Base-by-base conservation (phyloP, 2,329 filamentous ascomycete genomes). In the Trichoderma atrobrunneum region DNA sequence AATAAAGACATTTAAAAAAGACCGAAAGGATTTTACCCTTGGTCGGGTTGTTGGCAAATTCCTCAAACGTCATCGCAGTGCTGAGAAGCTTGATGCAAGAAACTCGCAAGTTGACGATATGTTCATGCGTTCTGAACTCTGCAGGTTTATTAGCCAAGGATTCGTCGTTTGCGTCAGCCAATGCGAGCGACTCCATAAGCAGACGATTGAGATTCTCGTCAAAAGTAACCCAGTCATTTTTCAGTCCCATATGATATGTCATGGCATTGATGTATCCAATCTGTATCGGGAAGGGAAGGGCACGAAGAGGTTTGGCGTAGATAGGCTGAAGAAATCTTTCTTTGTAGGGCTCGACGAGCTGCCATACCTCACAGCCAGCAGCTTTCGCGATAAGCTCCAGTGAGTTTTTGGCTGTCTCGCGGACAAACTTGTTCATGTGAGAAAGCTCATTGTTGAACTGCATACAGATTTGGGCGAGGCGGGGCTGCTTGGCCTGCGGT, bases 241-340 rank as follows among this genome's bases (percentile, higher is more conserved):
- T 95, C 63, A 99, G 86, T 71, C 92, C 91, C 84, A 99, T 89
- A 79, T 97, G 97, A 81, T 97, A 99, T 0, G 94, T 97, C 79
- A 99, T 94, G 1, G 96, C 96, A 80, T 99, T 97, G 76, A 99
- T 98, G 79, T 97, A 98, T 5, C 96, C 97, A 76, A 99, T 99
- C 83, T 99, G 97, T 3, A 94, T 95, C 6, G 93, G 88, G 79
- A 99, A 99, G 0, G 96, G 96, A 73, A 99, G 85, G 0, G 96
- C 97, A 73, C 96, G 89, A 24, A 99, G 83, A 16, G 96, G 96
- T 80, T 99, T 99, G 76, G 93, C 93, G 84, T 96, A 99, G 62
- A 99, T 98, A 0, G 95, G 94, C 73, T 91, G 88, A n/a, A 98
- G 85, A 43, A 98, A 87, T 36, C 94, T 89, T 72, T 98, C 95